Base-by-base conservation (phyloP, 2,329 filamentous ascomycete species). In the Ascomycota sp. region DNA sequence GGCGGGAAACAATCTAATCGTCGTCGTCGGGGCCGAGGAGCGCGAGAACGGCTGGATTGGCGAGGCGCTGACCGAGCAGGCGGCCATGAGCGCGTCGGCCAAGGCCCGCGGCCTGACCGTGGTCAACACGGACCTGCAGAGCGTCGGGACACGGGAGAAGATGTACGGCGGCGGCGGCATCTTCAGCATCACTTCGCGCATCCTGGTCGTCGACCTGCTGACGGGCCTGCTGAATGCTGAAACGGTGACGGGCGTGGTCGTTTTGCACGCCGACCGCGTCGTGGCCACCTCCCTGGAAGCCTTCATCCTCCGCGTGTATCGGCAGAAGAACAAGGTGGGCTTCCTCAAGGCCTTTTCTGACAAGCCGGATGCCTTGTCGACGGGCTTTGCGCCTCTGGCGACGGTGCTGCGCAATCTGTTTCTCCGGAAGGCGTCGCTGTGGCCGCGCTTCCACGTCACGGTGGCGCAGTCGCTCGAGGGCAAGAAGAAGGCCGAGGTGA, bases 321-420 rank as follows among this genome's bases (percentile, higher is more conserved):
- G 89, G 35, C 86, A 95, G 54, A 81, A 81, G 59, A 98, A 98
- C 53, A 93, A 91, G 56, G 61, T 56, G 21, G 89, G 89, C 22
- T 95, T 98, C 41, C 61, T 98, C 21, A 98, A 98, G 46, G 89
- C 89, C 9, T 93, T 98, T 46, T 89, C 85, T 0, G 89, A 98
- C 48, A 79, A 75, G 22, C 86, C 89, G 0, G 85, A 95, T 45
- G 78, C 85, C 0, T 91, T 98, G 45, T 77, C 80, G 0, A 74
- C 69, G 0, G 86, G 85, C 2, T 95, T 93, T 51, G 73, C 82
- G 4, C 86, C 89, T 5, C 60, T 98, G 27, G 68, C 82, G 2
- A 83, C 73, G 29, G 91, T 91, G 72, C 75, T 98, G 72, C 69
- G 82, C 35, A 95, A 57, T 44, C 55, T 98, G 15, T 95, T 95